Base-by-base conservation (phyloP, 768 basidiomycete species). In the Tricholoma sp. region DNA sequence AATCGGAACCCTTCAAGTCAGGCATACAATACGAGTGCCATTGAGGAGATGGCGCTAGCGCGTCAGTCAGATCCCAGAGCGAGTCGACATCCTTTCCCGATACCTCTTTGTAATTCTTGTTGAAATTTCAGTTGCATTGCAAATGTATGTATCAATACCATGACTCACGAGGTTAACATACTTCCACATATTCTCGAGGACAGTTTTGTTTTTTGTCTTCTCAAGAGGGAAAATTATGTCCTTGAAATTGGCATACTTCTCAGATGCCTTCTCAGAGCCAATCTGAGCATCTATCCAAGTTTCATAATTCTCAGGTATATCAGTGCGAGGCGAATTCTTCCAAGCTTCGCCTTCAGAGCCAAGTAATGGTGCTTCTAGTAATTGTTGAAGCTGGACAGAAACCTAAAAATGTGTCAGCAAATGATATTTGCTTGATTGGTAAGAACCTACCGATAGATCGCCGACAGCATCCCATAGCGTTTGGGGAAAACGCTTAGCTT, bases 381-480 rank as follows among this genome's bases (percentile, higher is more conserved):
- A 66, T 42, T 85, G 81, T 63, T 83, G 83, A 6, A 91, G 67
- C 65, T 89, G 78, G 24, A 92, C 77, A 4, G 81, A 79, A 41
- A 81, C 74, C 89, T 91, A 58, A 6, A 34, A 53, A 11, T 3
- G 20, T 29, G 49, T 55, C 20, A 52, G 34, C 28, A 50, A 50
- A 49, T 20, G 17, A 24, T 50, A 15, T 8, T 24, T 47, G 42
- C 42, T 33, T 36, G 11, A 49, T 52, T n/a, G 39, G 18, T 28
- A 15, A 44, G 34, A 41, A 71, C 73, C 57, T 72, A 89, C 91
- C 41, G 89, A 85, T 57, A 94, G 76, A 70, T 93, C 88, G 11
- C 91, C 91, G 37, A 91, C 76, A 39, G 90, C 85, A 61, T 94
- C 85, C 84, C 88, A 93, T 52, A 94, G 74, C 2, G 78, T 74